Conservation (phyloP, 208 protist species). For the Crithidia brevicula region DNA sequence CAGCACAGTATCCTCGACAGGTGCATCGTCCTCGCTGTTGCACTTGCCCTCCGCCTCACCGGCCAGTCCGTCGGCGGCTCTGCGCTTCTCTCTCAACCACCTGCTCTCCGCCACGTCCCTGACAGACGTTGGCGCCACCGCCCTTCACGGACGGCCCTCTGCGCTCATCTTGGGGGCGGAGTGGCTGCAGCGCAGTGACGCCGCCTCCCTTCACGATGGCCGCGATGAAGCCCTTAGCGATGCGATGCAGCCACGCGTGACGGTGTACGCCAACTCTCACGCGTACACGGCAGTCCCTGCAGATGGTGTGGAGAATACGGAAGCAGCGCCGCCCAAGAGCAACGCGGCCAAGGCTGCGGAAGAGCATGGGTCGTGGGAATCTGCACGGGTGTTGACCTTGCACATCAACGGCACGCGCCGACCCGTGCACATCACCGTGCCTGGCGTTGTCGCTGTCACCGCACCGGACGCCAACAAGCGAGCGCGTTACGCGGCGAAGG, state of each 20-base stretch:
- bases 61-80: background rate
- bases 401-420: background rate
- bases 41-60: background rate
- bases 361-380: constrained; percentile 12
- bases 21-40: background rate
- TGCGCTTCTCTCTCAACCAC: constrained; percentile 17
- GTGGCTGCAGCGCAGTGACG: constrained; percentile 23
- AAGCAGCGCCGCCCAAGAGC: too few relatives aligned
- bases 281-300: background rate
- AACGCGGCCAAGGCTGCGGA: background rate
- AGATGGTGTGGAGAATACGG: background rate
- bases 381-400: constrained; percentile 9
- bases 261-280: constrained; percentile 4
- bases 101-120: constrained; percentile 20
- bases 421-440: constrained; percentile 16
- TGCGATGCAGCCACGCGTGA: constrained; percentile 9
- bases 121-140: background rate
- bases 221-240: background rate
- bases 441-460: constrained; percentile 11
- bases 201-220: background rate
- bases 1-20: background rate
- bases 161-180: constrained; percentile 21
- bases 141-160: background rate
- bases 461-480: constrained; percentile 11
- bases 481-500: constrained; percentile 2